Base-by-base conservation (phyloP, 257 asterid species). In the Petunia axillaris region DNA sequence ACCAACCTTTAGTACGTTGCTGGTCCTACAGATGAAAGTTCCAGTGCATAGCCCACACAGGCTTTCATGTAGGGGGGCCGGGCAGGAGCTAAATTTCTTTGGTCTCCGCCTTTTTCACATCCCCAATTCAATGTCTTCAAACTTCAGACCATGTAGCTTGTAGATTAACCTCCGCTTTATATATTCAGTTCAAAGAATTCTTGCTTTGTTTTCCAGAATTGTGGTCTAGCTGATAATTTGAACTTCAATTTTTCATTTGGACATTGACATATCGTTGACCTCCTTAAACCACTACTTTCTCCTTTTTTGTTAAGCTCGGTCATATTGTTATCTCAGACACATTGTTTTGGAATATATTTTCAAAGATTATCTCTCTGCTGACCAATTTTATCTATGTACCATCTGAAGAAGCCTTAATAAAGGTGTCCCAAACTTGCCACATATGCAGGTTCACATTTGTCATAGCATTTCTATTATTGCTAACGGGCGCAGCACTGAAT, bases 401-500 rank as follows among this genome's bases (percentile, higher is more conserved):
- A 77, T 77, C 44, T 63, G 36, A 77, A 77, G 25, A 64, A 43
- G 80, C 58, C 57, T 52, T 8, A 77, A 39, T 39, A 60, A 36
- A 44, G 35, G 35, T 43, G 59, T 77, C 73, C 73, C 35, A 64
- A 7, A 67, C 67, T 44, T 25, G 46, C 52, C 46, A 16, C 58
- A 48, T 52, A 25, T 80, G 89, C 96, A 93, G 99, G 99, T 95
- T 95, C 82, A 85, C 97, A 15, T 95, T 91, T 64, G 96, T 93
- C 2, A 84, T 93, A 77, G 95, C 97, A 9, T 95, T 93, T 84
- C 93, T 95, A 55, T 89, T 95, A 75, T 78, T 95, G 84, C 92
- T 95, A 13, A 95, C 96, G 1, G 99, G 99, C 9, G 98, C 99
- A 44, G 97, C 98, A 7, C 92, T 93, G 52, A 95, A 95, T 15